Conservation (phyloP, 805 yeast species). For the Saturnispora bothae region DNA sequence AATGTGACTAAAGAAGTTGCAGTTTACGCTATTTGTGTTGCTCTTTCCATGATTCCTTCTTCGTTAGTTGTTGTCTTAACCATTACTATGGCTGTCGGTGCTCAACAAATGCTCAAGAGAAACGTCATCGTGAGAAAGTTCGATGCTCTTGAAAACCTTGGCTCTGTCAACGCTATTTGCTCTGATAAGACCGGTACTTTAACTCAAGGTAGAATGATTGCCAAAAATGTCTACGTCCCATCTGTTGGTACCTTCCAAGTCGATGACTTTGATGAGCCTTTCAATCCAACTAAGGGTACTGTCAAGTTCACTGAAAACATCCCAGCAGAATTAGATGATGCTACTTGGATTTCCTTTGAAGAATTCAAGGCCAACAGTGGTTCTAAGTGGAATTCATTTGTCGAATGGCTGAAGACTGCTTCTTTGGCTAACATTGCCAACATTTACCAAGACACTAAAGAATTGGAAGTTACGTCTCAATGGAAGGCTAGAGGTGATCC, state of each 20-base stretch:
- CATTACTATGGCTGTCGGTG: slow-evolving; percentile 79
- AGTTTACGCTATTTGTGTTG: slow-evolving; percentile 80
- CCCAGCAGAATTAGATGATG: slow-evolving; percentile 30
- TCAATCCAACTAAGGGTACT: slow-evolving; percentile 52
- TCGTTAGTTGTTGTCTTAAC: slow-evolving; percentile 71
- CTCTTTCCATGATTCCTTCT: slow-evolving; percentile 73
- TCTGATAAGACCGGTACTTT: slow-evolving; percentile 79
- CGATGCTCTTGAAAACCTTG: slow-evolving; percentile 70
- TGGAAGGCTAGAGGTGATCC: slow-evolving; percentile 88
- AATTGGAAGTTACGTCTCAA: slow-evolving; percentile 25
- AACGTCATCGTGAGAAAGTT: slow-evolving; percentile 67
- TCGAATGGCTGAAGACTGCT: slow-evolving; percentile 52
- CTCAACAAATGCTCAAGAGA: slow-evolving; percentile 59
- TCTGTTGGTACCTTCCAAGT: slow-evolving; percentile 47
- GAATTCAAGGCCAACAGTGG: slow-evolving; percentile 11
- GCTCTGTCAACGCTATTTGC: slow-evolving; percentile 70
- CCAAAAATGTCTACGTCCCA: slow-evolving; percentile 62
- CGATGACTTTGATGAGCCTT: slow-evolving; percentile 46
- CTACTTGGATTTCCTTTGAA: slow-evolving; percentile 27
- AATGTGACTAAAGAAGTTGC: slow-evolving; percentile 73
- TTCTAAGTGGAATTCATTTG: slow-evolving; percentile 22
- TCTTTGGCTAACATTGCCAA: slow-evolving; percentile 74
- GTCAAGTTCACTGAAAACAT: slow-evolving; percentile 26
- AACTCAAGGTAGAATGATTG: slow-evolving; percentile 72
- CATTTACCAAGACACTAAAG: slow-evolving; percentile 38